Evolutionary conservation across 192 early-diverging fungal genomes (phyloP).

Genomic region (Jimgerdemannia flammicorona): DNA sequence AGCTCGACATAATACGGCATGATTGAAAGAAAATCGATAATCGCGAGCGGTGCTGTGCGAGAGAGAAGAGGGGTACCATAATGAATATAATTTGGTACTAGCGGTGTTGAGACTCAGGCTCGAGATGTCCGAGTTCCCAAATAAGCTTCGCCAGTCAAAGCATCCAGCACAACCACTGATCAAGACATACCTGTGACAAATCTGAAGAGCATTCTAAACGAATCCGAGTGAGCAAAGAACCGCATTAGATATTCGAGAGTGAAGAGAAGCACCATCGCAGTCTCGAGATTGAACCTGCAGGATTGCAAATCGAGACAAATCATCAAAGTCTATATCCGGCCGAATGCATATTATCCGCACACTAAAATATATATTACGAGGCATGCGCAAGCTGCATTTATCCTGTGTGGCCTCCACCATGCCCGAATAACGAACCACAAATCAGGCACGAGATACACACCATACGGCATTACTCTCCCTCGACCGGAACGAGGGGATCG

Average conservation of each 20-base stretch:
- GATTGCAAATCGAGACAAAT: neutral
- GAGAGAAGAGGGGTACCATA: neutral
- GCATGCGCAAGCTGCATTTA: neutral
- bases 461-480: constrained; percentile 45
- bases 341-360: constrained; percentile 1
- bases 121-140: neutral
- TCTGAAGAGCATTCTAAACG: constrained; percentile 52
- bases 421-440: neutral
- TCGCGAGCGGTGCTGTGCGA: constrained; percentile 49
- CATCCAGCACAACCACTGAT: neutral
- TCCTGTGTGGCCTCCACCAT: no score
- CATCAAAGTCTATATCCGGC: neutral
- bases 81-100: no score
- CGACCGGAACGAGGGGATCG: constrained; percentile 69
- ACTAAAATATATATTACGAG: constrained; percentile 14
- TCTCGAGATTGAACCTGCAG: constrained; percentile 62
- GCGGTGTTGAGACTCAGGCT: no score
- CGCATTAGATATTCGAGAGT: constrained; percentile 70
- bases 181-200: constrained; percentile 43
- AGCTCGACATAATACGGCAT: constrained; percentile 80
- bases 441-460: constrained; percentile 23
- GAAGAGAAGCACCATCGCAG: constrained; percentile 67
- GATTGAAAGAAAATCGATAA: constrained; percentile 75
- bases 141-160: constrained; percentile 14
- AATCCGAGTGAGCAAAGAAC: constrained; percentile 69